Evolutionary conservation across 2,329 filamentous ascomycete genomes (phyloP).

Genomic region (Scolecobasidium constrictum): DNA sequence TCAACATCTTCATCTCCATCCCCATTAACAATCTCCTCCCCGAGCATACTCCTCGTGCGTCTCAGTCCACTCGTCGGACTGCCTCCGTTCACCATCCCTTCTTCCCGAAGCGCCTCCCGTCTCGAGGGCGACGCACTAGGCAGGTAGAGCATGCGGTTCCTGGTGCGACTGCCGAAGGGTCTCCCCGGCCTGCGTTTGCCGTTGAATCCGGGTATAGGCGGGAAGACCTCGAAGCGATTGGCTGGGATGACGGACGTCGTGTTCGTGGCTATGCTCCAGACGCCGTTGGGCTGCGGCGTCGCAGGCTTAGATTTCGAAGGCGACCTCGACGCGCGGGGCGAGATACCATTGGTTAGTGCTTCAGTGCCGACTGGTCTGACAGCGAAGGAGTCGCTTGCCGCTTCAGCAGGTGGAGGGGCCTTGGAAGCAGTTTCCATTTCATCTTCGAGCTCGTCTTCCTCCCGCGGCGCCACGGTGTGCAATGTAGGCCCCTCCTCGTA

Average conservation of each 20-base stretch:
- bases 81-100: not conserved
- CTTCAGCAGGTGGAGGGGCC: not conserved
- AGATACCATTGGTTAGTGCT: not conserved
- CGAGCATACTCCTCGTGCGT: constrained; percentile 9
- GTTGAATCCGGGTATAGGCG: constrained; percentile 46
- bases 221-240: constrained; percentile 68
- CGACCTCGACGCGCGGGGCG: not conserved
- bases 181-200: constrained; percentile 16
- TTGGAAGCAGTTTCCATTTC: constrained; percentile 17
- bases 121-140: not conserved
- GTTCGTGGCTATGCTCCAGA: constrained; percentile 2
- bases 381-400: not conserved
- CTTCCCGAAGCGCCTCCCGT: not conserved
- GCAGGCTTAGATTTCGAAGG: constrained; percentile 7
- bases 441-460: constrained; percentile 53
- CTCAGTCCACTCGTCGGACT: constrained; percentile 3
- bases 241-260: constrained; percentile 46
- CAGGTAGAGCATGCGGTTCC: not conserved
- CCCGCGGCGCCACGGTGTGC: constrained; percentile 77
- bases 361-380: not conserved
- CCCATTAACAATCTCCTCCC: constrained; percentile 18
- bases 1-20: constrained; percentile 3
- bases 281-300: constrained; percentile 8
- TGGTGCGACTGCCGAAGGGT: constrained; percentile 4
- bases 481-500: constrained; percentile 74